Evolutionary conservation across 345 rosid genomes (phyloP).

Genomic region (Hibiscus trionum): DNA sequence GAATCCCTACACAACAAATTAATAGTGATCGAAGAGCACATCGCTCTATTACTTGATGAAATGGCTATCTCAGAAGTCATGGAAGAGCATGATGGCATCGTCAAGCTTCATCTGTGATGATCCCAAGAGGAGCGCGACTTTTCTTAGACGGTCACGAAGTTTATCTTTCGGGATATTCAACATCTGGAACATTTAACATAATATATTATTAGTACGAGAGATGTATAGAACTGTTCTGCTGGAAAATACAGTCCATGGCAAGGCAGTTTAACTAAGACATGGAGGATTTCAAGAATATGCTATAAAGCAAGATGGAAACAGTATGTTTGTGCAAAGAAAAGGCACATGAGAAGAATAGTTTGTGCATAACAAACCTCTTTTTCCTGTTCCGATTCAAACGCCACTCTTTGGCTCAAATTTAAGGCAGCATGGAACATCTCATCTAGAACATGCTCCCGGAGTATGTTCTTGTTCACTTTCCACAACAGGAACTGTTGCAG

Average conservation of each 20-base stretch:
- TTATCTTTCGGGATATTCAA: slow-evolving; percentile 29
- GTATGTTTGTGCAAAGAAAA: not conserved
- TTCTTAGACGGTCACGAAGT: slow-evolving; percentile 29
- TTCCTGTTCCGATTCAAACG: slow-evolving; percentile 49
- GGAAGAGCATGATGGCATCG: slow-evolving; percentile 72
- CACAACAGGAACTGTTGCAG: slow-evolving; percentile 43
- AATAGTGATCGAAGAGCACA: not conserved
- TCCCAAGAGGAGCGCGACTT: slow-evolving; percentile 34
- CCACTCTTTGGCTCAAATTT: slow-evolving; percentile 58
- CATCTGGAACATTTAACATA: slow-evolving; percentile 33
- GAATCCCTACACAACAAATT: not conserved
- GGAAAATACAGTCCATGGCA: not conserved
- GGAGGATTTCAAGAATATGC: not conserved
- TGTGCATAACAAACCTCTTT: slow-evolving; percentile 46
- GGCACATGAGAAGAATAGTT: not conserved
- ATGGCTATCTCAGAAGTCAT: slow-evolving; percentile 38
- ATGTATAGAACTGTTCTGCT: not conserved
- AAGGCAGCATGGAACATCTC: slow-evolving; percentile 81
- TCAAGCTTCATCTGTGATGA: slow-evolving; percentile 59
- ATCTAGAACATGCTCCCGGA: slow-evolving; percentile 44
- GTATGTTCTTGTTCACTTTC: slow-evolving; percentile 54
- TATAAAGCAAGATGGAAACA: not conserved
- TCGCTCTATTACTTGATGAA: not conserved
- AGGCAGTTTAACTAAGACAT: not conserved
- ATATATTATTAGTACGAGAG: not conserved